Percentiles rank a stretch among this genome's conserved stretches.
Evolutionary conservation across 768 basidiomycete species (phyloP).

Genomic region (Lactarius deliciosus): DNA sequence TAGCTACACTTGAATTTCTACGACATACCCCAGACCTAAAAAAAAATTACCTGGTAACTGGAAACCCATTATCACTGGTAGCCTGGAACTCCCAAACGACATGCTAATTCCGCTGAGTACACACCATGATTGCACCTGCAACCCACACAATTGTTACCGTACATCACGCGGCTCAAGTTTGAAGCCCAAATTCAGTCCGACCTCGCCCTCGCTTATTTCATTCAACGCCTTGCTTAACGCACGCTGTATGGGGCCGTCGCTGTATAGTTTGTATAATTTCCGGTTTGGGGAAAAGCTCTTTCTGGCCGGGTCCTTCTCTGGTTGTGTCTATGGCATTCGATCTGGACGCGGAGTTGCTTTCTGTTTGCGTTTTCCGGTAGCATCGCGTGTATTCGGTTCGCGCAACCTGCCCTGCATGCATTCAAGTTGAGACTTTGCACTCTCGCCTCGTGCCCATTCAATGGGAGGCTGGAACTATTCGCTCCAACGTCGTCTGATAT

Average conservation of each 20-base stretch:
- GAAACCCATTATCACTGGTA: not conserved
- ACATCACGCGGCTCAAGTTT: not conserved
- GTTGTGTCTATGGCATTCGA: not conserved
- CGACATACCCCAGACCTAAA: not conserved
- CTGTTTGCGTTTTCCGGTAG: not conserved
- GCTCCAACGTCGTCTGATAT: not conserved
- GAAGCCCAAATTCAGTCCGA: not conserved
- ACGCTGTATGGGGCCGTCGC: not conserved
- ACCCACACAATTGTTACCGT: not conserved
- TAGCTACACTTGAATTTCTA: not conserved
- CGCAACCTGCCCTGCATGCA: not conserved
- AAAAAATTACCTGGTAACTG: not conserved
- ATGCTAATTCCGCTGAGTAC: not conserved
- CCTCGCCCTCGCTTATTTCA: constrained; percentile 1
- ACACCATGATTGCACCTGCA: not conserved
- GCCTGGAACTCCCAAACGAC: not conserved
- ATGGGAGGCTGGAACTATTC: not conserved
- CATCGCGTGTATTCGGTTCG: not conserved
- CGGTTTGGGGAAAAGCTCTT: not conserved
- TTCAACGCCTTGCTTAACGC: not conserved
- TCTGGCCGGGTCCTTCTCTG: not conserved
- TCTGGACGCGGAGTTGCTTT: not conserved
- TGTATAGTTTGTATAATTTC: too few relatives aligned
- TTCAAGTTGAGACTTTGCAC: not conserved
- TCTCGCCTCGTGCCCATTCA: not conserved